These are phyloP conservation scores for Zasmidium angulare DNA, from an alignment of 2,329 filamentous ascomycete species.

Conservation along the genomic window DNA sequence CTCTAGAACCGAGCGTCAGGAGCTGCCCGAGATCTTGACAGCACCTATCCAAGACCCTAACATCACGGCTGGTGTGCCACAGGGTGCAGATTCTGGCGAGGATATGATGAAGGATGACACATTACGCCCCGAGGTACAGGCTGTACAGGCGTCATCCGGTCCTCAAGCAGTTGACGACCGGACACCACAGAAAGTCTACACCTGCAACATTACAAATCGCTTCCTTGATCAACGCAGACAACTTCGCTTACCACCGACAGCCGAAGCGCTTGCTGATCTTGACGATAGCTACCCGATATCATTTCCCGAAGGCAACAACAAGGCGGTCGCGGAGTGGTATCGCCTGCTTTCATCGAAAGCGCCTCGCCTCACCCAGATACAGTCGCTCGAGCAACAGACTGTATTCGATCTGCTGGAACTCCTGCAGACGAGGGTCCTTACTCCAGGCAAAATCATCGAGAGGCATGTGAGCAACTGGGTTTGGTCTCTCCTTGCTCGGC, in stretches of 20 bases:
- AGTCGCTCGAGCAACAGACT: slow-evolving; percentile 61
- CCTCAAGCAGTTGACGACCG: slow-evolving; percentile 29
- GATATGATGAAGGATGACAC: neutral
- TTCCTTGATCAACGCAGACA: slow-evolving; percentile 65
- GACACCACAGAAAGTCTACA: slow-evolving; percentile 64
- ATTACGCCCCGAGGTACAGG: slow-evolving; percentile 54
- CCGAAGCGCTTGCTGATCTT: slow-evolving; percentile 55
- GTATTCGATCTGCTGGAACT: slow-evolving; percentile 65
- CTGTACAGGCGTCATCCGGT: slow-evolving; percentile 55
- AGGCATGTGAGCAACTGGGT: slow-evolving; percentile 76
- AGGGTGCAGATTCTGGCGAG: neutral
- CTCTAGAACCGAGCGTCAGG: slow-evolving; percentile 27
- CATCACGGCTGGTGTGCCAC: neutral
- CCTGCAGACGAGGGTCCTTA: slow-evolving; percentile 61
- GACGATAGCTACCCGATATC: slow-evolving; percentile 52
- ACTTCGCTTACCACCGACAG: slow-evolving; percentile 58
- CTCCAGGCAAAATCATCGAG: slow-evolving; percentile 58
- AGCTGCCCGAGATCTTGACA: slow-evolving; percentile 27
- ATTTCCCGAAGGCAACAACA: slow-evolving; percentile 55
- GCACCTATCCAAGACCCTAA: slow-evolving; percentile 14
- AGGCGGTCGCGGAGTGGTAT: slow-evolving; percentile 58
- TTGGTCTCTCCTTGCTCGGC: slow-evolving; percentile 76
- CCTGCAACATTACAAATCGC: slow-evolving; percentile 61
- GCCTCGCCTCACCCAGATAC: slow-evolving; percentile 53
- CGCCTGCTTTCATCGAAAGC: slow-evolving; percentile 39